phyloP scores from a whole-genome alignment of 306 rosid species.

The Prunus padus region DNA sequence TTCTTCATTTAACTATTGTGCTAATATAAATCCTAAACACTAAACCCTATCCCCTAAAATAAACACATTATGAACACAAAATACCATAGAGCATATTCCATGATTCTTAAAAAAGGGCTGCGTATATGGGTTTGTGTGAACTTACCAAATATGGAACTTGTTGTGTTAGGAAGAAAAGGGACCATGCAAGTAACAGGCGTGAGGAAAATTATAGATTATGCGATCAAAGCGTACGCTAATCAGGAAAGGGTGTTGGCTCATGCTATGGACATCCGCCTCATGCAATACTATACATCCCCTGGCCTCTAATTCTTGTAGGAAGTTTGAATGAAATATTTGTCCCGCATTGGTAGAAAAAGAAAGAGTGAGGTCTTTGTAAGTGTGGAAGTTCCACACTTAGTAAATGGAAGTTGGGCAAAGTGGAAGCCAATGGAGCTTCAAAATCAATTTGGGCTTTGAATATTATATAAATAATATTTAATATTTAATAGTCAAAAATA shows the following conservation, averaged over 20 bases:
- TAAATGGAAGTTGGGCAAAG: no score
- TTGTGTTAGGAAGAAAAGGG: not conserved
- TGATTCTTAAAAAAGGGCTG: not conserved
- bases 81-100: not conserved
- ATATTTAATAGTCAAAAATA: no score
- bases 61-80: not conserved
- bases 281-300: constrained; percentile 1
- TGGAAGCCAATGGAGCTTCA: no score
- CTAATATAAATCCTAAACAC: not conserved
- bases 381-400: no score
- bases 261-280: not conserved
- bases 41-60: not conserved
- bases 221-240: not conserved
- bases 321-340: no score
- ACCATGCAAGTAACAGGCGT: constrained; percentile 20
- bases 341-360: no score
- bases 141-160: not conserved
- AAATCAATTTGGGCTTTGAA: no score
- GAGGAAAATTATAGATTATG: constrained; percentile 26
- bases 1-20: not conserved
- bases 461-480: no score
- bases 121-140: not conserved
- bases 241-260: constrained; percentile 4
- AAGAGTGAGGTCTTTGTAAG: no score
- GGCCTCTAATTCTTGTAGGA: not conserved